Evolutionary conservation across 164 flowering plant species (phyloP).

Genomic region (Houttuynia cordata): DNA sequence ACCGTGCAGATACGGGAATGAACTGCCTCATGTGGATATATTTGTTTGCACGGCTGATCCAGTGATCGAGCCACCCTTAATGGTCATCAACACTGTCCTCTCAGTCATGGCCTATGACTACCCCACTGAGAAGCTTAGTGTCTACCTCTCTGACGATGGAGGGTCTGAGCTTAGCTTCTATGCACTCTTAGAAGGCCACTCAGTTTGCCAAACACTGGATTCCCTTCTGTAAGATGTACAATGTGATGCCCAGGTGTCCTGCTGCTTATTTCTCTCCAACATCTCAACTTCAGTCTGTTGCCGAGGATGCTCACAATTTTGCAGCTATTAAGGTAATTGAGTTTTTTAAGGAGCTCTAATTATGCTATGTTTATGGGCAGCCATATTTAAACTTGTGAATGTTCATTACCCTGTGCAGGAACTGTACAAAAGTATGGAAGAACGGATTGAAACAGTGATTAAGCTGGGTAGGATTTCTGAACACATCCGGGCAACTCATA

Average conservation of each 20-base stretch:
- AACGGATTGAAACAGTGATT: constrained; percentile 29
- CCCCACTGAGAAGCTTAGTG: constrained; percentile 31
- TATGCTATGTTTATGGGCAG: no score
- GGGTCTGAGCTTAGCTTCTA: constrained; percentile 32
- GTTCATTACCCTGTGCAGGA: no score
- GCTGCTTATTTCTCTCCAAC: constrained; percentile 22
- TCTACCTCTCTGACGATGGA: no score
- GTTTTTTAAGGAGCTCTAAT: no score
- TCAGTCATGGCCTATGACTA: constrained; percentile 37
- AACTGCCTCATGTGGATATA: constrained; percentile 27
- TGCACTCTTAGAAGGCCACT: constrained; percentile 38
- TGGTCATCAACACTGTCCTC: constrained; percentile 34
- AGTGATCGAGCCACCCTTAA: constrained; percentile 27
- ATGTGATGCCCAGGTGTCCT: constrained; percentile 26
- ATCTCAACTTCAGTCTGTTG: no score
- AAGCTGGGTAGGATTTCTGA: constrained; percentile 33
- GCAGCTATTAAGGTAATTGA: no score
- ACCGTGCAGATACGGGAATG: constrained; percentile 12
- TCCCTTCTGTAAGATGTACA: constrained; percentile 34
- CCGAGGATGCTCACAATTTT: no score
- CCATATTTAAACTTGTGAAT: no score
- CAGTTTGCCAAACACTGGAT: constrained; percentile 27
- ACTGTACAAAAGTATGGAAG: constrained; percentile 41
- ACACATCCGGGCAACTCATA: constrained; percentile 20
- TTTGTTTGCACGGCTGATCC: constrained; percentile 48